Conservation (phyloP, 148 eudicot species). For the Agrostemma githago region DNA sequence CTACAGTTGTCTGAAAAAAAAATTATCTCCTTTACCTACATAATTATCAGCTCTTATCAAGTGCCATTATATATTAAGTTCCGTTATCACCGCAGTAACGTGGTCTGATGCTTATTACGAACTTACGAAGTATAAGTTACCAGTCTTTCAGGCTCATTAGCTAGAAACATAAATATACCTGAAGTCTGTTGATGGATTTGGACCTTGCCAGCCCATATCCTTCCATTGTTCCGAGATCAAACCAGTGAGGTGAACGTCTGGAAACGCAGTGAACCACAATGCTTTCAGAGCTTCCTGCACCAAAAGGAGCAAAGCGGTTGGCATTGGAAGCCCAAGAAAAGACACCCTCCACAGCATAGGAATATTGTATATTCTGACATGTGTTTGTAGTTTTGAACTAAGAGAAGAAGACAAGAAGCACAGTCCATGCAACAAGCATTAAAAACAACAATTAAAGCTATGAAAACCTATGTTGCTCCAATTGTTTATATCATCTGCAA, state of each 20-base stretch:
- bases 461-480: no score
- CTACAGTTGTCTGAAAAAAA: neutral
- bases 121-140: neutral
- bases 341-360: neutral
- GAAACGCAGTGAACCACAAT: slow-evolving; percentile 74
- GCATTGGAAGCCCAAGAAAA: neutral
- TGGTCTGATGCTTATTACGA: neutral
- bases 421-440: neutral
- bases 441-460: neutral
- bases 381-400: neutral
- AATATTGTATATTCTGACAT: neutral
- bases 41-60: neutral
- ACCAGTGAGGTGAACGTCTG: slow-evolving; percentile 52
- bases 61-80: neutral
- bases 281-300: slow-evolving; percentile 67
- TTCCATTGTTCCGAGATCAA: slow-evolving; percentile 93
- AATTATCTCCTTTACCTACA: neutral
- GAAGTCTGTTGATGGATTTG: slow-evolving; percentile 92
- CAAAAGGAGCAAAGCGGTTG: neutral
- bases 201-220: slow-evolving; percentile 99
- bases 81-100: neutral
- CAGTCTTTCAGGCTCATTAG: neutral
- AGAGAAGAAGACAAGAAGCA: neutral
- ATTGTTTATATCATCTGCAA: no score
- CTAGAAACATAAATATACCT: slow-evolving; percentile 38